Conservation (phyloP, 371 early-diverging fungal genomes). For the Rhizopus sp. region DNA sequence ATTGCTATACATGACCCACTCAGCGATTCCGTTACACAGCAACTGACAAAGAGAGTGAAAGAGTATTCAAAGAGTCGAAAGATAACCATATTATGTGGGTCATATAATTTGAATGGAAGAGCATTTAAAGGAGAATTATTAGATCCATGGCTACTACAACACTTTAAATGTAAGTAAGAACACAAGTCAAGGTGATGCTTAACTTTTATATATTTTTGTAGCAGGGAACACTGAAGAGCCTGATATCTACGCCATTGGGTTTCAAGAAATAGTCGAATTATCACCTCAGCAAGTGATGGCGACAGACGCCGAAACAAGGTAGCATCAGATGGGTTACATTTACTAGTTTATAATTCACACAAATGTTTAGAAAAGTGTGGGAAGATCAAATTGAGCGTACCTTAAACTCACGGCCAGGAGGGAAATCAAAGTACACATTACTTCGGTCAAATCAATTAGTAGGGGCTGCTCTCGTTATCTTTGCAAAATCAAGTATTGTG, state of each 20-base stretch:
- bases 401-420: slow-evolving; percentile 46
- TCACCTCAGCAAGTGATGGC: slow-evolving; percentile 82
- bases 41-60: slow-evolving; percentile 50
- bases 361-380: slow-evolving; percentile 50
- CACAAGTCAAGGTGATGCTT: background rate
- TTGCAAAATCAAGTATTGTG: slow-evolving; percentile 69
- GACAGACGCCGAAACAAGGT: slow-evolving; percentile 71
- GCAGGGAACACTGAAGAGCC: slow-evolving; percentile 58
- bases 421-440: slow-evolving; percentile 63
- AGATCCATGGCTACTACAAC: slow-evolving; percentile 68
- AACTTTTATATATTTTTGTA: background rate
- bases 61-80: slow-evolving; percentile 58
- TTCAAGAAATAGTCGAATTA: slow-evolving; percentile 95
- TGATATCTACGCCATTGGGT: slow-evolving; percentile 84
- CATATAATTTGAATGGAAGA: slow-evolving; percentile 91
- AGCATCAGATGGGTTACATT: background rate
- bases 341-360: background rate
- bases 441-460: slow-evolving; percentile 87
- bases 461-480: slow-evolving; percentile 83
- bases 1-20: slow-evolving; percentile 66
- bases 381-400: slow-evolving; percentile 65
- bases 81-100: slow-evolving; percentile 76
- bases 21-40: slow-evolving; percentile 56
- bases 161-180: slow-evolving; percentile 39
- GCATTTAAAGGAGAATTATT: slow-evolving; percentile 65